Evolutionary conservation across 805 yeast genomes (phyloP), one percentile per base, ranked within the genome.

Genomic region (Jamesozyma spencerorum): DNA sequence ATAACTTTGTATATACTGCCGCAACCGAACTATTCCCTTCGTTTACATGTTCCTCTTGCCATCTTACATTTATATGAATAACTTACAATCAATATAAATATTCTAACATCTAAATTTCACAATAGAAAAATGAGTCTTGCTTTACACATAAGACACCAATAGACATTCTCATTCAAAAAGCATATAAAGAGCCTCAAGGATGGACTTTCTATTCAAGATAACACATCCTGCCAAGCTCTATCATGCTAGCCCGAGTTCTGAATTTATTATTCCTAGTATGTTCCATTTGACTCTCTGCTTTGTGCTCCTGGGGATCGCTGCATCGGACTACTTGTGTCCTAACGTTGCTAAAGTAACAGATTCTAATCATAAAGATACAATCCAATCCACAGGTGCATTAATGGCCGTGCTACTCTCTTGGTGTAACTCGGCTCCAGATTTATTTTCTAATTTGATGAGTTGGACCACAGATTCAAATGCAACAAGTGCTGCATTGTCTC

Each of bases 401-500:
- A 49, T 58, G 47, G 62, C 63, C 1, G 51, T 62, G 12, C 36
- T 62, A 30, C 39, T 62, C 36, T 57, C 66, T 13, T 61, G 63
- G 62, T 62, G 66, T 40, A 62, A 62, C 34, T 60, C 64, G 3
- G 57, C 66, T 1, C 66, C 66, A 2, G 66, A 62, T 47, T 40
- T 62, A 4, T 57, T 62, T 35, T 60, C 66, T 10, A 61, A 60
- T 44, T 48, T 62, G 29, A 50, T 62, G 45, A 58, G 62, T 42
- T 62, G 66, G 66, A 54, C 60, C 8, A 40, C 45, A 14, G 45
- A 51, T 4, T 36, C 31, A 2, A 41, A 49, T 3, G 41, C 51
- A 7, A 47, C 47, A 18, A 50, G 55, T 4, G 60, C 58, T 4
- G 53, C 58, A 6, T 41, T 62, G 7, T 62, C 66, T 1, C 40